Evolutionary conservation across 169 alveolate species (phyloP).

Genomic region (Plasmodium billcollinsi): DNA sequence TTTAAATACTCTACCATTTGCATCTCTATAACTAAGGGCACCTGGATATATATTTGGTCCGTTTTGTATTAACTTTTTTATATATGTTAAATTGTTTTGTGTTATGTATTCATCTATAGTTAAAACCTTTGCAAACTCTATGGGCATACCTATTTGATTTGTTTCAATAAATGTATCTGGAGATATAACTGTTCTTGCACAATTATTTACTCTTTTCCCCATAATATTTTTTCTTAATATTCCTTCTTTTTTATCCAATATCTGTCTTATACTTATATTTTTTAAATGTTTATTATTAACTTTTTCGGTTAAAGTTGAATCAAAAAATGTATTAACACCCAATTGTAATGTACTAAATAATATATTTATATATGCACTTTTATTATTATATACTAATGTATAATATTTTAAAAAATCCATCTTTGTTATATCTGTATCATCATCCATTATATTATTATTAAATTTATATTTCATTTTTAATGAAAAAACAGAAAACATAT

Average conservation of each 20-base stretch:
- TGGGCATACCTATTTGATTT: slow-evolving; percentile 97
- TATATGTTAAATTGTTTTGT: slow-evolving; percentile 89
- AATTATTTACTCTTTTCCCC: slow-evolving; percentile 99
- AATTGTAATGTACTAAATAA: slow-evolving; percentile 76
- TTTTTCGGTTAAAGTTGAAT: slow-evolving; percentile 74
- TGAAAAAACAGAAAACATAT: slow-evolving; percentile 37
- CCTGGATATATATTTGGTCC: slow-evolving; percentile 98
- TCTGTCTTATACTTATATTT: slow-evolving; percentile 95
- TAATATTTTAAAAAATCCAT: slow-evolving; percentile 80
- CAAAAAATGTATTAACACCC: slow-evolving; percentile 76
- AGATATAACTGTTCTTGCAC: slow-evolving; percentile 98
- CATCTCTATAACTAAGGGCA: slow-evolving; percentile 91
- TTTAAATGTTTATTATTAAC: slow-evolving; percentile 62
- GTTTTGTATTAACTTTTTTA: slow-evolving; percentile 92
- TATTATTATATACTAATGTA: slow-evolving; percentile 77
- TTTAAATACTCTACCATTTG: slow-evolving; percentile 84
- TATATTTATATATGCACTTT: slow-evolving; percentile 72
- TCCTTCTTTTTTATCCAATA: slow-evolving; percentile 97
- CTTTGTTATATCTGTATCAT: slow-evolving; percentile 83
- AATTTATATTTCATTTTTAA: slow-evolving; percentile 66
- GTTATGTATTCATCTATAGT: slow-evolving; percentile 96
- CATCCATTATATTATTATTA: slow-evolving; percentile 65
- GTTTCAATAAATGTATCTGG: slow-evolving; percentile 98
- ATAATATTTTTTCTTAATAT: slow-evolving; percentile 97
- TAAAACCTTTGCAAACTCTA: slow-evolving; percentile 94